phyloP scores from a whole-genome alignment of 2,329 filamentous ascomycete species.

The Tolypocladium paradoxum region DNA sequence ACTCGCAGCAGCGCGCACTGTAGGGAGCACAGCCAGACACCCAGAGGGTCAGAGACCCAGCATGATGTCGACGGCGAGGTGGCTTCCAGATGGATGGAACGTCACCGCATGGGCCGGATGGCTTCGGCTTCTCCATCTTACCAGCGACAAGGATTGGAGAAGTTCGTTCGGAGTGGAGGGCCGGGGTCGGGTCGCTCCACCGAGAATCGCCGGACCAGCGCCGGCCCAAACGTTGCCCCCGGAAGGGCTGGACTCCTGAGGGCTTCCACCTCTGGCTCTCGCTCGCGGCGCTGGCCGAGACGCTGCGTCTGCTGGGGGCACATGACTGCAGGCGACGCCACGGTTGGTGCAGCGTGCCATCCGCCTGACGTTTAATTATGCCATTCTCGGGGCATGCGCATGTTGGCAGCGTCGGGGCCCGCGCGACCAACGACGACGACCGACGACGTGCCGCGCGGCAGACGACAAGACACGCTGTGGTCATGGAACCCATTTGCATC shows the following conservation, averaged over 20 bases:
- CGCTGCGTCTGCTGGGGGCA: neutral
- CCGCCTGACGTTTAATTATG: neutral
- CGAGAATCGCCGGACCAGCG: constrained; percentile 1
- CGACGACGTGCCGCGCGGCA: neutral
- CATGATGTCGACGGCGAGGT: neutral
- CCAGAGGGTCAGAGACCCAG: no score
- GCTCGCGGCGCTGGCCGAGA: no score
- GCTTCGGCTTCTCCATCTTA: neutral
- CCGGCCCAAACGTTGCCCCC: constrained; percentile 2
- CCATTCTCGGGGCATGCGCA: neutral
- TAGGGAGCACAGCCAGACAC: no score
- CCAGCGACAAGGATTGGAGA: neutral
- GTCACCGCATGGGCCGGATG: constrained; percentile 9
- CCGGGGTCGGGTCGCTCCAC: neutral
- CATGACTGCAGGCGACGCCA: neutral
- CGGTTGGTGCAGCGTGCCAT: neutral
- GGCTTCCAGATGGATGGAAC: constrained; percentile 9
- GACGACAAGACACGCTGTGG: neutral
- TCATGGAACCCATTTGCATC: neutral
- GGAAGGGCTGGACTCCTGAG: no score
- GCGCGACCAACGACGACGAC: no score
- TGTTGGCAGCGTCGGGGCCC: no score
- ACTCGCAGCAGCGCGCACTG: neutral
- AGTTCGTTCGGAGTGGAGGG: neutral
- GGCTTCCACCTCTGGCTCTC: no score